Percentiles rank a stretch among this genome's conserved stretches.
Evolutionary conservation across 768 basidiomycete genomes (phyloP).

Genomic region (Peribolospora baueri): DNA sequence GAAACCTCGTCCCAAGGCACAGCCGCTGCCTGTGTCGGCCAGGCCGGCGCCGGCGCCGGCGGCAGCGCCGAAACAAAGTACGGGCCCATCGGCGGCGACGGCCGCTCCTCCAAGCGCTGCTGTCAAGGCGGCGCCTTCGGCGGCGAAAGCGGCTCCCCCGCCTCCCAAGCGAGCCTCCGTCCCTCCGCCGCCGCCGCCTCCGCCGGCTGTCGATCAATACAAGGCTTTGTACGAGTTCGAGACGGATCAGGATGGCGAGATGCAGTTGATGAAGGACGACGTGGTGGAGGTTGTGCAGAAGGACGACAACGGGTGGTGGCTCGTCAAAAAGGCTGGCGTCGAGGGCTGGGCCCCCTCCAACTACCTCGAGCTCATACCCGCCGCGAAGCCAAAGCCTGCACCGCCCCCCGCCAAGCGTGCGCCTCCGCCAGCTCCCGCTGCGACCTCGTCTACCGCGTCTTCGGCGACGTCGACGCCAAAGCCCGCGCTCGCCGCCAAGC

Average conservation of each 20-base stretch:
- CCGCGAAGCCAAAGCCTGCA: slow-evolving; percentile 34
- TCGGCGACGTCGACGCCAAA: no score
- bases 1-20: background rate
- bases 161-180: slow-evolving; percentile 26
- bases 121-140: slow-evolving; percentile 10
- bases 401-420: slow-evolving; percentile 40
- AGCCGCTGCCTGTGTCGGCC: background rate
- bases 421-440: slow-evolving; percentile 23
- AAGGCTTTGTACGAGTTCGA: slow-evolving; percentile 77
- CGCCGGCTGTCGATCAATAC: slow-evolving; percentile 49
- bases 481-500: no score
- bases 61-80: background rate
- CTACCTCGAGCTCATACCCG: slow-evolving; percentile 60
- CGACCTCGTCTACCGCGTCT: background rate
- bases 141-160: slow-evolving; percentile 25
- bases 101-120: slow-evolving; percentile 7
- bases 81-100: slow-evolving; percentile 13
- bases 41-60: background rate
- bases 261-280: slow-evolving; percentile 72
- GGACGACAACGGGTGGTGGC: slow-evolving; percentile 93
- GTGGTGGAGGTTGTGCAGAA: slow-evolving; percentile 75
- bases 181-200: slow-evolving; percentile 29
- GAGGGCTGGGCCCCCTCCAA: slow-evolving; percentile 94
- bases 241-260: slow-evolving; percentile 67
- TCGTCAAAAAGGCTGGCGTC: slow-evolving; percentile 51